phyloP scores from a whole-genome alignment of 1,139 yeast species.

The Taiozyma sp. region DNA sequence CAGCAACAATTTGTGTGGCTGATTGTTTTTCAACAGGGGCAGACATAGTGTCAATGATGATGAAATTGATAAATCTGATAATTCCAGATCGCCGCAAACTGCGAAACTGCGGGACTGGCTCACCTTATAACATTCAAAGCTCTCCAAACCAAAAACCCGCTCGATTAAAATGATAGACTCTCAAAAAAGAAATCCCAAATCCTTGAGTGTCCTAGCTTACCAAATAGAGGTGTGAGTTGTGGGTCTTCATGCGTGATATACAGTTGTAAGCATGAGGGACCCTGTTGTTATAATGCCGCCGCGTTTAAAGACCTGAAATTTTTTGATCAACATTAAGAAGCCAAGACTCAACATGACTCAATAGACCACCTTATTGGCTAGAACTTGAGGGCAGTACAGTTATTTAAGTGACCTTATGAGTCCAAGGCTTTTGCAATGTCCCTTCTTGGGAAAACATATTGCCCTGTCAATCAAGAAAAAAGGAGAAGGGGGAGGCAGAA shows the following conservation, averaged over 20 bases:
- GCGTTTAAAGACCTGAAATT: too few relatives aligned
- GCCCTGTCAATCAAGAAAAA: too few relatives aligned
- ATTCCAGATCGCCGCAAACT: not conserved
- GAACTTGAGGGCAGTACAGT: not conserved
- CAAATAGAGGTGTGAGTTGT: not conserved
- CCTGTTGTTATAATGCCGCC: not conserved
- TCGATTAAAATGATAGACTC: not conserved
- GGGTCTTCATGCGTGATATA: too few relatives aligned
- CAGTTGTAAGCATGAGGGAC: not conserved
- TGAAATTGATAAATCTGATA: not conserved
- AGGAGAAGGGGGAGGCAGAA: too few relatives aligned
- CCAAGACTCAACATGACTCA: not conserved
- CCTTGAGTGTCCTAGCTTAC: not conserved
- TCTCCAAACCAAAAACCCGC: not conserved
- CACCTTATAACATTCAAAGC: not conserved
- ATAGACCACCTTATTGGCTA: not conserved
- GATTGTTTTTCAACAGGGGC: not conserved
- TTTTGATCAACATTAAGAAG: too few relatives aligned
- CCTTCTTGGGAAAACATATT: too few relatives aligned
- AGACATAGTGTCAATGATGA: not conserved
- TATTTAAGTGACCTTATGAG: too few relatives aligned
- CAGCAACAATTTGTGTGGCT: not conserved
- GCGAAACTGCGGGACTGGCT: not conserved
- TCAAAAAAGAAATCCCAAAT: too few relatives aligned
- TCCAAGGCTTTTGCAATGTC: not conserved